These are phyloP conservation scores for Lactarius evosmus DNA, from an alignment of 768 basidiomycete genomes.

Conservation along the genomic window DNA sequence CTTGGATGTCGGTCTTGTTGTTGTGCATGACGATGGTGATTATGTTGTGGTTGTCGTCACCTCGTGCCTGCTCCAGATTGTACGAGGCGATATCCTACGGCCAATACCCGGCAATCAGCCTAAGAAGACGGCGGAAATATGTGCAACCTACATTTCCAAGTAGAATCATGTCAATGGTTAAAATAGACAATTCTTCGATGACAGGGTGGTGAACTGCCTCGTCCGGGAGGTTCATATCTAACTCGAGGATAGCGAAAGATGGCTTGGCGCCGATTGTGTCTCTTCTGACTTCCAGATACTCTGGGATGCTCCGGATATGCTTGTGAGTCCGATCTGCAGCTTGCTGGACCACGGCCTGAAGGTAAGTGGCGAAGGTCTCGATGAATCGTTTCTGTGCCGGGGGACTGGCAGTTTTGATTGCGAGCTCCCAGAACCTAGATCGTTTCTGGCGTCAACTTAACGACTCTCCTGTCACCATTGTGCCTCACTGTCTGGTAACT, in stretches of 20 bases:
- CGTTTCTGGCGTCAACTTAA: background rate
- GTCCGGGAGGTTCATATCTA: conserved; percentile 23
- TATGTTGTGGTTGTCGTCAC: conserved; percentile 41
- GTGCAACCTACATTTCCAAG: conserved; percentile 21
- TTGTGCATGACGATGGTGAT: conserved; percentile 46
- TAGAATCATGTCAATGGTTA: conserved; percentile 27
- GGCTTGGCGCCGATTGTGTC: conserved; percentile 27
- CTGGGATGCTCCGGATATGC: conserved; percentile 22
- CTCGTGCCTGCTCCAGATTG: conserved; percentile 37
- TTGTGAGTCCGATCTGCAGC: conserved; percentile 24
- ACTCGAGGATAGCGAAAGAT: conserved; percentile 25
- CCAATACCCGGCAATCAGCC: background rate
- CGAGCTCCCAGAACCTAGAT: conserved; percentile 29
- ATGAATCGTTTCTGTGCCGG: conserved; percentile 27
- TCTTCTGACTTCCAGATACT: conserved; percentile 26
- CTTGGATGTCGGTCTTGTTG: conserved; percentile 35
- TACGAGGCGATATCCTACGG: conserved; percentile 36
- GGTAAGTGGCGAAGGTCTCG: conserved; percentile 25
- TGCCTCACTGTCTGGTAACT: conserved; percentile 29
- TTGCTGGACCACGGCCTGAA: conserved; percentile 24
- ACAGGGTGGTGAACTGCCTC: conserved; percentile 22
- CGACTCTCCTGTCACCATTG: background rate
- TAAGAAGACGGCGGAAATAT: background rate
- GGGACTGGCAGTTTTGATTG: conserved; percentile 26
- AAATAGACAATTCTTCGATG: conserved; percentile 20